These are phyloP conservation scores for Diplodia seriata DNA, from an alignment of 2,329 filamentous ascomycete genomes.

Conservation along the genomic window DNA sequence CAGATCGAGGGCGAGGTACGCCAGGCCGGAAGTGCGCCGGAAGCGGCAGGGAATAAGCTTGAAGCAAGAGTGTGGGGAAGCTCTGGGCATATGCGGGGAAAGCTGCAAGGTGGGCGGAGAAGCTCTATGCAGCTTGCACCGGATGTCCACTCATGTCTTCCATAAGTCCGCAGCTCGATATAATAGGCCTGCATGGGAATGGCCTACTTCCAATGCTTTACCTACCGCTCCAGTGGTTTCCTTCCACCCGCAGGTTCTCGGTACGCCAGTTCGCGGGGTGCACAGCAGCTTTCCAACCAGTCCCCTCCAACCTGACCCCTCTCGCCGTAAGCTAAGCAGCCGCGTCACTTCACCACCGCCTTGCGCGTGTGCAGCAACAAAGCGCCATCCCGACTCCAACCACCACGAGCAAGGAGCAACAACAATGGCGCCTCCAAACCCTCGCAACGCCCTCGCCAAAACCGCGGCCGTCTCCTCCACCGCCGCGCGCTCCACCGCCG, in stretches of 20 bases:
- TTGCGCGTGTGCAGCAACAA: background rate
- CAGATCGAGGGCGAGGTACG: background rate
- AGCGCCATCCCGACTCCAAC: no score
- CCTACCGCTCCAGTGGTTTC: background rate
- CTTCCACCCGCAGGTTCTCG: background rate
- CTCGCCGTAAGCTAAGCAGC: background rate
- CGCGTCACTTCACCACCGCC: background rate
- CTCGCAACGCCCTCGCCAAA: conserved; percentile 4
- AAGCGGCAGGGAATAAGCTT: conserved; percentile 20
- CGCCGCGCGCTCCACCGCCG: no score
- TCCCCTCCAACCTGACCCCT: background rate
- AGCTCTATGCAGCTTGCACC: conserved; percentile 14
- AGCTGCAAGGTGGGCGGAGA: conserved; percentile 12
- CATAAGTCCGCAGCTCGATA: conserved; percentile 23
- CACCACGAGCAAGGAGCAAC: background rate
- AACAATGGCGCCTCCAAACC: conserved; percentile 10
- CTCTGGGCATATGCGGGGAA: conserved; percentile 28
- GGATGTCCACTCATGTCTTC: conserved; percentile 6
- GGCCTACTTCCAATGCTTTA: background rate
- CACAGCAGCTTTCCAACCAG: background rate
- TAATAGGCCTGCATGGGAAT: background rate
- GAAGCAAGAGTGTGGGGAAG: conserved; percentile 22
- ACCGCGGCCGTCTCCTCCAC: background rate
- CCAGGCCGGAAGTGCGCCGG: conserved; percentile 14
- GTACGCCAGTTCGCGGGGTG: background rate